Conservation (phyloP, 2,329 filamentous ascomycete genomes). For the Aspergillus arachidicola region DNA sequence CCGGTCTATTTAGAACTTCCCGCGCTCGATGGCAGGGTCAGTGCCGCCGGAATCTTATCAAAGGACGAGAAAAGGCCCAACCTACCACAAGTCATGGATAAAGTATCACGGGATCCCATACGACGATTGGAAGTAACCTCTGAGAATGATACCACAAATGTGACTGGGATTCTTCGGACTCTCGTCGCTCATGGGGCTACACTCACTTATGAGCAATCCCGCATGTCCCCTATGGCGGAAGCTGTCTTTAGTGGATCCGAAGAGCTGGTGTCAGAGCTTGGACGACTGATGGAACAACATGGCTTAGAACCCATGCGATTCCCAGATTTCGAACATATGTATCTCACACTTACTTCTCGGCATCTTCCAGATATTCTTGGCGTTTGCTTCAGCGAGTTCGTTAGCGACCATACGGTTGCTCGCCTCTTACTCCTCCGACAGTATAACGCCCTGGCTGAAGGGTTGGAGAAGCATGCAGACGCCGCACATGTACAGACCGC, state of each 20-base stretch:
- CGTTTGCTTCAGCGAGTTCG: not conserved
- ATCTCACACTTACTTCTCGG: not conserved
- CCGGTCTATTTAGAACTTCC: not conserved
- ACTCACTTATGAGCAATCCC: not conserved
- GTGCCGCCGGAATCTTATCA: not conserved
- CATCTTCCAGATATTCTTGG: not conserved
- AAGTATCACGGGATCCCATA: not conserved
- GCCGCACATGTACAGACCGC: not conserved
- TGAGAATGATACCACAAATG: not conserved
- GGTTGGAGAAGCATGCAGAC: constrained; percentile 9
- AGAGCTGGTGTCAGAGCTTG: not conserved
- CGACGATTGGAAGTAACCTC: not conserved
- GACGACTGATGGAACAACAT: not conserved
- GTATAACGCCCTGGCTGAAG: constrained; percentile 7
- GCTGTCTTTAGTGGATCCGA: not conserved
- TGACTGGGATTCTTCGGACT: not conserved
- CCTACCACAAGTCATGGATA: not conserved
- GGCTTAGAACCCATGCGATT: not conserved
- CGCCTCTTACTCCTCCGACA: not conserved
- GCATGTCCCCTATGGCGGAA: not conserved
- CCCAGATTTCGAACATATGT: not conserved
- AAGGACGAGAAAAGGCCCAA: not conserved
- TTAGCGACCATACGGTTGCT: not conserved
- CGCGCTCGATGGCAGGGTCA: not conserved
- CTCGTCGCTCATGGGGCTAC: not conserved